Conservation (phyloP, 371 early-diverging fungal genomes). For the Conidiobolus incongruus region DNA sequence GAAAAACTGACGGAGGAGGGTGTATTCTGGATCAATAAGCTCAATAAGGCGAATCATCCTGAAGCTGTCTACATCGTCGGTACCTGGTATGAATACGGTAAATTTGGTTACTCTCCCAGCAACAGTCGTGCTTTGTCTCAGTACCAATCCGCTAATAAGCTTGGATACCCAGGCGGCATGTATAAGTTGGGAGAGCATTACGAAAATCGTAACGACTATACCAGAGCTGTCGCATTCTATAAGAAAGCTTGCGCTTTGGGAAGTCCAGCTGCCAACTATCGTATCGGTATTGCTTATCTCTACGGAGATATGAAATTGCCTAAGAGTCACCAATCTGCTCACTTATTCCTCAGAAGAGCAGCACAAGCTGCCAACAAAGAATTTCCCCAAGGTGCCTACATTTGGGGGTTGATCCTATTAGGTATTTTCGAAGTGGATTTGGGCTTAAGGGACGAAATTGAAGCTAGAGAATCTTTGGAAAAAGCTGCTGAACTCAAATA, state of each 20-base stretch:
- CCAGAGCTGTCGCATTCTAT: conserved; percentile 46
- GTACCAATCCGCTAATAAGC: conserved; percentile 15
- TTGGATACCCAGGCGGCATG: conserved; percentile 14
- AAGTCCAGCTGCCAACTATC: conserved; percentile 38
- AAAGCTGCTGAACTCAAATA: conserved; percentile 30
- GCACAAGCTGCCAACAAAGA: conserved; percentile 30
- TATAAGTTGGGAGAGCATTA: conserved; percentile 17
- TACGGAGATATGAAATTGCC: conserved; percentile 34
- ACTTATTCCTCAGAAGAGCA: conserved; percentile 44
- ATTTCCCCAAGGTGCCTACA: conserved; percentile 43
- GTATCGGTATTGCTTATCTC: conserved; percentile 26
- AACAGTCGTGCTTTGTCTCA: no score
- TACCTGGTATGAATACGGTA: conserved; percentile 36
- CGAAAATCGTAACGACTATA: conserved; percentile 31
- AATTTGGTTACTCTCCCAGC: conserved; percentile 25
- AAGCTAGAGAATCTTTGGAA: conserved; percentile 16
- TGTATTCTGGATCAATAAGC: conserved; percentile 37
- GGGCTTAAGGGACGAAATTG: conserved; percentile 13
- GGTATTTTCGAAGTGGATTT: conserved; percentile 14
- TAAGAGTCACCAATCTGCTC: conserved; percentile 31
- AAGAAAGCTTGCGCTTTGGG: conserved; percentile 46
- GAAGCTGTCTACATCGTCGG: conserved; percentile 51
- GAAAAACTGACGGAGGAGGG: conserved; percentile 2
- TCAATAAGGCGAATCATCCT: conserved; percentile 34
- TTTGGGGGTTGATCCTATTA: conserved; percentile 30